Evolutionary conservation across 2,329 filamentous ascomycete genomes (phyloP).

Genomic region (Cercospora nicotianae): DNA sequence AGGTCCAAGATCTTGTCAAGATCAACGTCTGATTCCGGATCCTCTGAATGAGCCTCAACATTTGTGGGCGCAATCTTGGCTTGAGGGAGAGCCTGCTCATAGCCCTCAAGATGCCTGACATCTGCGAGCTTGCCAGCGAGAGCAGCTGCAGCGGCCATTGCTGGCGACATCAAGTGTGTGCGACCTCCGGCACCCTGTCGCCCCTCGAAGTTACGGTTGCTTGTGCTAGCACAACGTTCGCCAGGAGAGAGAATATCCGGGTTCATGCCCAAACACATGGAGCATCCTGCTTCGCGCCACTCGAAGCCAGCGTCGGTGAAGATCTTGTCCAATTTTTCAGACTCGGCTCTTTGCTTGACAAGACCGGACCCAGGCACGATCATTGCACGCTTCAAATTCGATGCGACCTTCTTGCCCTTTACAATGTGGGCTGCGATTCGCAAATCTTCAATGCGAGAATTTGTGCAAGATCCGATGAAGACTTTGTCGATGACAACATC

Average conservation of each 20-base stretch:
- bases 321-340: slow-evolving; percentile 89
- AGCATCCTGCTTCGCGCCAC: slow-evolving; percentile 97
- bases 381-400: slow-evolving; percentile 91
- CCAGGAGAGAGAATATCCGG: slow-evolving; percentile 90
- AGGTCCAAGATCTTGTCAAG: slow-evolving; percentile 64
- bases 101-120: slow-evolving; percentile 72
- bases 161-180: slow-evolving; percentile 94
- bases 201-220: slow-evolving; percentile 96
- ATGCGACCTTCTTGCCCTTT: slow-evolving; percentile 80
- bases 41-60: slow-evolving; percentile 57
- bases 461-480: slow-evolving; percentile 97
- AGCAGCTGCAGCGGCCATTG: slow-evolving; percentile 90
- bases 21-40: slow-evolving; percentile 61
- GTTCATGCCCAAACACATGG: slow-evolving; percentile 99
- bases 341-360: slow-evolving; percentile 87
- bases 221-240: slow-evolving; percentile 92
- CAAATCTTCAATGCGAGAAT: slow-evolving; percentile 93
- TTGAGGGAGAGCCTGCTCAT: slow-evolving; percentile 46
- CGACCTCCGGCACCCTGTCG: slow-evolving; percentile 88
- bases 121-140: slow-evolving; percentile 90
- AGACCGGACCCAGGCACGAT: slow-evolving; percentile 94
- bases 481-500: slow-evolving; percentile 93
- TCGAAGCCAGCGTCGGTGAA: slow-evolving; percentile 92
- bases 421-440: slow-evolving; percentile 83
- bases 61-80: slow-evolving; percentile 56